These are phyloP conservation scores for Fusarium drepaniforme DNA, from an alignment of 2,329 filamentous ascomycete genomes.

Conservation along the genomic window DNA sequence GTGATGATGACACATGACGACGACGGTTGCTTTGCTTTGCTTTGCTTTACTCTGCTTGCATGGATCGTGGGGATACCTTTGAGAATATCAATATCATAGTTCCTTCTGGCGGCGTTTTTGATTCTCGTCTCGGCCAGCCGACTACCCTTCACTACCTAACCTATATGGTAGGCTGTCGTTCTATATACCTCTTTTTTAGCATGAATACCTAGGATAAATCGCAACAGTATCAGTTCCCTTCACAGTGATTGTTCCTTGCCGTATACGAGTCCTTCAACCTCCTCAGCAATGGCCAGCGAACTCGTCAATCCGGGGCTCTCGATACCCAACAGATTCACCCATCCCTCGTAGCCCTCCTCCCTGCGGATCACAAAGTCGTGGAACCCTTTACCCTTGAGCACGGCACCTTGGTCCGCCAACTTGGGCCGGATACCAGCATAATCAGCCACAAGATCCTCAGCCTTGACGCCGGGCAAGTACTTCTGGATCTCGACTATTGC, in stretches of 20 bases:
- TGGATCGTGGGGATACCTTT: constrained; percentile 38
- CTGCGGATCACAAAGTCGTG: constrained; percentile 85
- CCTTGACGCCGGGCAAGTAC: constrained; percentile 83
- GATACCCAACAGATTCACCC: constrained; percentile 91
- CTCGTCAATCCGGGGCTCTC: constrained; percentile 95
- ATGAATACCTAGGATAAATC: background rate
- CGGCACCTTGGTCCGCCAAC: constrained; percentile 70
- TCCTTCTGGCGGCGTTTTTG: constrained; percentile 18
- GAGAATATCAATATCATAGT: constrained; percentile 18
- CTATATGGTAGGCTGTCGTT: constrained; percentile 14
- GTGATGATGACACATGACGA: constrained; percentile 33
- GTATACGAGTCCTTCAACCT: constrained; percentile 70
- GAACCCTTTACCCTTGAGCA: constrained; percentile 76
- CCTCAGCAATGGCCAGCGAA: constrained; percentile 85
- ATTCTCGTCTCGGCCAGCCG: constrained; percentile 9
- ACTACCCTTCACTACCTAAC: constrained; percentile 24
- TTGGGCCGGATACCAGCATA: constrained; percentile 96
- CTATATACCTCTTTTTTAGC: constrained; percentile 1
- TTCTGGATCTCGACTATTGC: constrained; percentile 81
- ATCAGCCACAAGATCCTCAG: constrained; percentile 76
- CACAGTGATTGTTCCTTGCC: constrained; percentile 32
- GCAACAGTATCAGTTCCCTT: background rate
- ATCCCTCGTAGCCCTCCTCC: constrained; percentile 84
- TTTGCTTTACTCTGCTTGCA: constrained; percentile 30
- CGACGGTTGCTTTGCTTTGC: constrained; percentile 25